A percentile compares a stretch with the other conserved stretches of the same genome.
Conservation (phyloP, 78 protist genomes). For the Emiliania huxleyi region DNA sequence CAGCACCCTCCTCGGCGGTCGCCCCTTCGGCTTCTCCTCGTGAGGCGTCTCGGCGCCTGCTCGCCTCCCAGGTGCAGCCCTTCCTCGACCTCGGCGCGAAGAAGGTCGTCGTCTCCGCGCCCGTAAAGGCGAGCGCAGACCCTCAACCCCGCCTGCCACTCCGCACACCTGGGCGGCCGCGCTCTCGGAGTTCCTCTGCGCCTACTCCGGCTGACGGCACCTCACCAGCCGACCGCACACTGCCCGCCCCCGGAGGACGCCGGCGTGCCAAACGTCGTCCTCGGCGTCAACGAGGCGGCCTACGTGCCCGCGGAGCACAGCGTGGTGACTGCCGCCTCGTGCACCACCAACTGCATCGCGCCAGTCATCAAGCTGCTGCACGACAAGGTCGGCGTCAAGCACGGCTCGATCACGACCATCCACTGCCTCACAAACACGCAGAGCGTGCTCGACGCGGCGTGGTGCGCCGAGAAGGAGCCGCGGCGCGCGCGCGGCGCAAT, state of each 20-base stretch:
- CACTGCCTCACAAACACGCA: constrained; percentile 35
- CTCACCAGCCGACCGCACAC: not conserved
- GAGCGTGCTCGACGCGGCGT: not conserved
- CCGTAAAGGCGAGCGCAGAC: not conserved
- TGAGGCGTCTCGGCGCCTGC: no score
- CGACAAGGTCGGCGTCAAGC: not conserved
- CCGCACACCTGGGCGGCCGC: no score
- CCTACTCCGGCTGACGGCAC: not conserved
- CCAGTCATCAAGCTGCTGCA: constrained; percentile 83
- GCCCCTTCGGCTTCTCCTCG: no score
- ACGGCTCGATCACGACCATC: constrained; percentile 31
- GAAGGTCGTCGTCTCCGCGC: constrained; percentile 28
- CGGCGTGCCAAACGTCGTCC: not conserved
- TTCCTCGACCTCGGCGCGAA: constrained; percentile 34
- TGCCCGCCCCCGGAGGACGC: not conserved
- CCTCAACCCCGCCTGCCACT: no score
- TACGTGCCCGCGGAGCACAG: not conserved
- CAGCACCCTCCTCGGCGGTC: no score
- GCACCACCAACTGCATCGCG: constrained; percentile 99
- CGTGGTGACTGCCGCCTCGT: constrained; percentile 79
- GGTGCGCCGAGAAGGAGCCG: not conserved
- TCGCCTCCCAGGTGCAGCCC: no score
- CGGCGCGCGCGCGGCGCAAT: constrained; percentile 6
- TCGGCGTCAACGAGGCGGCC: not conserved
- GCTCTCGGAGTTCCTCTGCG: not conserved